Base-by-base conservation (phyloP, 805 yeast genomes). In the Aciculoconidium aculeatum region DNA sequence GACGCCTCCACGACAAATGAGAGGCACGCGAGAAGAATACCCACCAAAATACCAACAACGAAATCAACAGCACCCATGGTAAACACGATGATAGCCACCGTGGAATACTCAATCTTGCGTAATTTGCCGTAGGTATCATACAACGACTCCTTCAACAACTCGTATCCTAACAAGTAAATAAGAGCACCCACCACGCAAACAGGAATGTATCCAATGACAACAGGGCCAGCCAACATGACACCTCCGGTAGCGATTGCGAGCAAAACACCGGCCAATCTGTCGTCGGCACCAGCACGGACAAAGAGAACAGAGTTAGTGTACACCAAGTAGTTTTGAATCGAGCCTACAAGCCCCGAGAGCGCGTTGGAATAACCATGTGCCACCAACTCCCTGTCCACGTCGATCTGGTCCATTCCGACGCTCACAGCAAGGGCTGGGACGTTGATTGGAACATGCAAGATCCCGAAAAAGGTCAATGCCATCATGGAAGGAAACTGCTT, bases 401-500 rank as follows among this genome's bases (percentile, higher is more conserved):
- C 94, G 41, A 83, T 75, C 33, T 79, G 78, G 53, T 83, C 92
- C 71, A 83, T 80, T 3, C 85, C 84, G 1, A 85, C 72, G 5
- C 95, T 81, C 11, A 88, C 92, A 0, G 97, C 96, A 26, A 92
- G 66, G 0, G 98, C 97, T 1, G 98, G 98, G 9, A 92, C 96
- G 51, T 92, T 92, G 36, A 92, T 92, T 4, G 98, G 98, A 7
- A 92, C 98, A 47, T 92, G 98, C 32, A 92, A 61, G 21, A 92
- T 81, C 8, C 98, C 98, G 48, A 92, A 92, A 51, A 92, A 92
- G 0, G 97, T 88, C 40, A 92, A 65, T 0, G 98, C 98, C 32
- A 90, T 59, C 96, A 92, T 92, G 3, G 94, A 81, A 5, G 98
- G 98, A 11, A 87, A 37, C 46, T 87, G 85, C 31, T 68, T 60